Evolutionary conservation across 768 basidiomycete species (phyloP), one percentile per base, ranked within the genome.

Genomic region (Suillus plorans): DNA sequence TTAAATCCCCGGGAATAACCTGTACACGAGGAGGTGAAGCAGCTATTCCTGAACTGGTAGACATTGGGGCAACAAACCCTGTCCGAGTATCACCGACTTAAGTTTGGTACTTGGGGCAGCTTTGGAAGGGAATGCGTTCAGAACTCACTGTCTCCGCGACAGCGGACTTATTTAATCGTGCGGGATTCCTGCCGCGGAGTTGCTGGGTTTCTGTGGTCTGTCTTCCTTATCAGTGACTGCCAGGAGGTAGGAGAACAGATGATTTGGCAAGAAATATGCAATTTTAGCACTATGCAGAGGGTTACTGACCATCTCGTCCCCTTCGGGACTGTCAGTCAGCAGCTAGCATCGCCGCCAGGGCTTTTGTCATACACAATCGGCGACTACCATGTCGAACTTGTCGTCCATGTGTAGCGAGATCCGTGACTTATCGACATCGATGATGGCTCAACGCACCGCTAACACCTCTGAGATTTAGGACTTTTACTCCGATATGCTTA

Each of bases 161-260:
- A 63, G 69, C 69, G 74, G 66, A 71, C 70, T 74, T 72, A 45
- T 57, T 67, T 57, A 64, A 64, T 64, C 63, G 63, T 68, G 69
- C 66, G 71, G 67, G 36, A 36, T 28, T 41, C 59, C 58, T 50
- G 69, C 72, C 75, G 75, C 75, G 75, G 75, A 76, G 75, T 76
- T 76, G 68, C 58, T 63, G 34, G 42, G 57, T 31, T 57, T 31
- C 52, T 25, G 37, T 39, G 16, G 14, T 58, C 39, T 2, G 16
- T 42, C 58, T 59, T 59, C 57, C 57, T 59, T 59, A 42, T 42
- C 25, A 41, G 25, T 28, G 41, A 41, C 39, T 58, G 37, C 5
- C 39, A 18, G 57, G n/a, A 58, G 41, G 41, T 25, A 3, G 41
- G 58, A 20, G 25, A 31, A 42, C 25, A 42, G 25, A 31, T 42